phyloP scores from a whole-genome alignment of 768 basidiomycete species.

The Amanita muscaria region DNA sequence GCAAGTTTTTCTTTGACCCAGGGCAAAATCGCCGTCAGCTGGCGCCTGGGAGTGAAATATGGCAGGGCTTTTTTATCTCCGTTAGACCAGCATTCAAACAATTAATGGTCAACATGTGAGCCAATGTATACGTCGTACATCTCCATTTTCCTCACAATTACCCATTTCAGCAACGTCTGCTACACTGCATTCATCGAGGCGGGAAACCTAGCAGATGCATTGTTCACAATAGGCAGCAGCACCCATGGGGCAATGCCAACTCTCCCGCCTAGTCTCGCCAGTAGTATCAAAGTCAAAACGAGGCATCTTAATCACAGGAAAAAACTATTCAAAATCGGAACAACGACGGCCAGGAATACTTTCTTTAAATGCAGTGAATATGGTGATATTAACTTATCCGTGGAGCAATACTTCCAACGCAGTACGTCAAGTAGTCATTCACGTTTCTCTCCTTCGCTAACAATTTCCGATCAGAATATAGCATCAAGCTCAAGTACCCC shows the following conservation, averaged over 20 bases:
- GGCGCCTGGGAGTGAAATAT: conserved; percentile 15
- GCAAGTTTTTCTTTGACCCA: conserved; percentile 35
- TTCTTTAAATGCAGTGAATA: conserved; percentile 19
- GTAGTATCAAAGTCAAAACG: conserved; percentile 1
- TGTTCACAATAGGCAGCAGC: background rate
- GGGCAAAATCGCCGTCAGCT: conserved; percentile 5
- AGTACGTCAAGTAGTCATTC: conserved; percentile 7
- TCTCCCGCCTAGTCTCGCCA: background rate
- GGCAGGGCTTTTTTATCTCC: conserved; percentile 15
- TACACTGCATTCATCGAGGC: conserved; percentile 1
- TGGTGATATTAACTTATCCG: conserved; percentile 33
- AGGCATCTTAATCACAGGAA: background rate
- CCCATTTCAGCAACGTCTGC: background rate
- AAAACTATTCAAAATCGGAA: background rate
- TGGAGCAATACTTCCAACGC: conserved; percentile 46
- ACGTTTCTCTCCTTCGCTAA: conserved; percentile 28
- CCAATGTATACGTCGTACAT: background rate
- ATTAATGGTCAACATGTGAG: conserved; percentile 24
- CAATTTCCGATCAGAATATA: conserved; percentile 22
- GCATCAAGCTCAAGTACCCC: conserved; percentile 14
- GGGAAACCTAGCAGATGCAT: background rate
- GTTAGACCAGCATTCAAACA: conserved; percentile 21
- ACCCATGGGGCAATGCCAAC: background rate
- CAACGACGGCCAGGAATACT: conserved; percentile 15
- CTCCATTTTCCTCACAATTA: background rate